A percentile compares a stretch with the other conserved stretches of the same genome.
phyloP scores from a whole-genome alignment of 2,329 filamentous ascomycete species.

The Albophoma yamanashiensis region DNA sequence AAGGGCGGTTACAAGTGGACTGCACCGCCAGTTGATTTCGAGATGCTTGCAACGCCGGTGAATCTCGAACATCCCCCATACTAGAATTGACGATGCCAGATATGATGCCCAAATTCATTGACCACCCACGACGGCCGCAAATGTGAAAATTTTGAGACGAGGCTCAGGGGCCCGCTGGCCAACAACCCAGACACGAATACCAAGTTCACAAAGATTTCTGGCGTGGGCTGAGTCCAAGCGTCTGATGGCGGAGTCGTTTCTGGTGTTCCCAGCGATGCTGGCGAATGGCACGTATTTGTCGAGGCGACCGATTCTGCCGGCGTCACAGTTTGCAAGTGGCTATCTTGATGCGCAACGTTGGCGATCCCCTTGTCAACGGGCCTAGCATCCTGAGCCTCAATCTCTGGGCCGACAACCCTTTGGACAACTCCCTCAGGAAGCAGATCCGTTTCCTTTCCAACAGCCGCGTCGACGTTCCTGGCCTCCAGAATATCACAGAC shows the following conservation, averaged over 20 bases:
- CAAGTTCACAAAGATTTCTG: constrained; percentile 15
- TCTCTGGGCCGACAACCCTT: constrained; percentile 25
- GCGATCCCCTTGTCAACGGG: constrained; percentile 18
- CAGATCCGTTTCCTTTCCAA: constrained; percentile 23
- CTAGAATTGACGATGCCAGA: too few relatives aligned
- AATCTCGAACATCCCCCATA: too few relatives aligned
- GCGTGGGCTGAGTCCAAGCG: constrained; percentile 20
- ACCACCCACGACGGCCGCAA: constrained; percentile 25
- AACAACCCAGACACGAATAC: constrained; percentile 11
- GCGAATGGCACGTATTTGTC: constrained; percentile 13
- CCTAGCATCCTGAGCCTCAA: constrained; percentile 27
- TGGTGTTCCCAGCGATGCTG: constrained; percentile 18
- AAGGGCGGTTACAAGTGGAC: constrained; percentile 24
- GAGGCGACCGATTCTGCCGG: constrained; percentile 14
- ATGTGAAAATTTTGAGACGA: constrained; percentile 20
- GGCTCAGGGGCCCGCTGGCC: constrained; percentile 20
- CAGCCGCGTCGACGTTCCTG: constrained; percentile 23
- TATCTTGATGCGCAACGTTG: constrained; percentile 19
- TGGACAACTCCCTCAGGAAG: constrained; percentile 26
- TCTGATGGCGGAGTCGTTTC: constrained; percentile 20
- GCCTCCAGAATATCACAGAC: constrained; percentile 23
- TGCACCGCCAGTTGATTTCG: constrained; percentile 19
- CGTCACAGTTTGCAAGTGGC: constrained; percentile 15
- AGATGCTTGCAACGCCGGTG: too few relatives aligned
- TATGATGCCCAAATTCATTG: constrained; percentile 18